These are phyloP conservation scores for Ophiostoma sp. DNA, from an alignment of 2,329 filamentous ascomycete species.

Conservation along the genomic window DNA sequence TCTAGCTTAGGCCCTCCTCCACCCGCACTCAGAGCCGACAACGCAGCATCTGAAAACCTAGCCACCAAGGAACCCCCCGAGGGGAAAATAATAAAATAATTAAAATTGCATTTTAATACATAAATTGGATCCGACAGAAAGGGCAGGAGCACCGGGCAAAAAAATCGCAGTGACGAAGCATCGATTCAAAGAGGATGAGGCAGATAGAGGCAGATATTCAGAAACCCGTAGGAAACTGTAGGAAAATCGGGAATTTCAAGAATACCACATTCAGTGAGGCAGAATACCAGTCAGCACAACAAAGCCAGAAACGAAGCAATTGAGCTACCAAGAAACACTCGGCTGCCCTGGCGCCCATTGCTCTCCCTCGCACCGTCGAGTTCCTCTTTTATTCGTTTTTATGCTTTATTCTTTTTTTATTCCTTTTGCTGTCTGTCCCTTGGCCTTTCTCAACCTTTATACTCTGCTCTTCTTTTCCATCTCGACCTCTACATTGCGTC, in stretches of 20 bases:
- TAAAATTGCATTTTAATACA: background rate
- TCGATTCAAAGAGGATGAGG: background rate
- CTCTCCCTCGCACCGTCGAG: background rate
- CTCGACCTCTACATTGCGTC: background rate
- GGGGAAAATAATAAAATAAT: background rate
- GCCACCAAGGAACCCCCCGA: slow-evolving; percentile 4
- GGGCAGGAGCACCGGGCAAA: background rate
- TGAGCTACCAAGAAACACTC: slow-evolving; percentile 4
- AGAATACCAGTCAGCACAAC: background rate
- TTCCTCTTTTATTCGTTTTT: background rate
- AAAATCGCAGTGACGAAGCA: slow-evolving; percentile 1
- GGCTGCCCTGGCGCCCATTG: slow-evolving; percentile 4
- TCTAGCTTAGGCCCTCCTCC: background rate
- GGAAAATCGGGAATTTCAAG: background rate
- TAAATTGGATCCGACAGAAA: background rate
- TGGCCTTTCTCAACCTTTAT: background rate
- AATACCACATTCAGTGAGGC: background rate
- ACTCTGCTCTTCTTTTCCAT: background rate
- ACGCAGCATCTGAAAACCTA: background rate
- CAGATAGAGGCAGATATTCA: background rate
- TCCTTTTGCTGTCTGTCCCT: background rate
- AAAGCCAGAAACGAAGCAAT: slow-evolving; percentile 12
- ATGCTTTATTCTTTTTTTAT: background rate
- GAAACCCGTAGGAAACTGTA: background rate
- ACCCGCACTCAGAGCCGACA: slow-evolving; percentile 7